A percentile compares a stretch with the other conserved stretches of the same genome.
phyloP scores from a whole-genome alignment of 2,329 filamentous ascomycete genomes.

The Xylaria sp. region DNA sequence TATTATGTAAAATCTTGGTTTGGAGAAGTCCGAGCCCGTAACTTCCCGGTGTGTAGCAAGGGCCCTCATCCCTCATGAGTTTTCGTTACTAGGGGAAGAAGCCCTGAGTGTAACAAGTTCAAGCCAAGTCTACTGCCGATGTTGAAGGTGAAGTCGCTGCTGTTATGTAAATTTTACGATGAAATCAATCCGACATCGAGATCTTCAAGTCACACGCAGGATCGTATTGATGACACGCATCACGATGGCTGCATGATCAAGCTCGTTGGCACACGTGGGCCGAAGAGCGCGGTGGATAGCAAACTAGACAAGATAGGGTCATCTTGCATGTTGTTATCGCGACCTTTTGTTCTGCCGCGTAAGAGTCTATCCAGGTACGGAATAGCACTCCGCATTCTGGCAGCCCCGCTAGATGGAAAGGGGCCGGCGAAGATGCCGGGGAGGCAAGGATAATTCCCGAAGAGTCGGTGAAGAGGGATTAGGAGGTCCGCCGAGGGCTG shows the following conservation, averaged over 20 bases:
- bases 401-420: slow-evolving; percentile 17
- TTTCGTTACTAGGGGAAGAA: not conserved
- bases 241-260: slow-evolving; percentile 1
- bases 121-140: not conserved
- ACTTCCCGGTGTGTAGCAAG: not conserved
- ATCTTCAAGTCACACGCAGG: slow-evolving; percentile 10
- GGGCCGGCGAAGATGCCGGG: slow-evolving; percentile 10
- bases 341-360: slow-evolving; percentile 1
- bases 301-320: slow-evolving; percentile 3
- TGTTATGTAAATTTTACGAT: slow-evolving; percentile 25
- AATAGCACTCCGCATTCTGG: slow-evolving; percentile 19
- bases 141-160: not conserved
- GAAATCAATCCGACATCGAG: not conserved
- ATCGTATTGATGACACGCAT: not conserved
- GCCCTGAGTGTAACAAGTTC: not conserved
- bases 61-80: not conserved
- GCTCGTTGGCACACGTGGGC: slow-evolving; percentile 10
- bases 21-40: not conserved
- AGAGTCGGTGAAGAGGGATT: slow-evolving; percentile 25
- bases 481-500: not conserved
- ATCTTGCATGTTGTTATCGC: slow-evolving; percentile 16
- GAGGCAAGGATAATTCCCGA: slow-evolving; percentile 21
- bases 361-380: not conserved
- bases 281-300: not conserved
- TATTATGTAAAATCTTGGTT: not conserved